These are phyloP conservation scores for Gypsophila paniculata DNA, from an alignment of 179 eudicot species.

Conservation along the genomic window DNA sequence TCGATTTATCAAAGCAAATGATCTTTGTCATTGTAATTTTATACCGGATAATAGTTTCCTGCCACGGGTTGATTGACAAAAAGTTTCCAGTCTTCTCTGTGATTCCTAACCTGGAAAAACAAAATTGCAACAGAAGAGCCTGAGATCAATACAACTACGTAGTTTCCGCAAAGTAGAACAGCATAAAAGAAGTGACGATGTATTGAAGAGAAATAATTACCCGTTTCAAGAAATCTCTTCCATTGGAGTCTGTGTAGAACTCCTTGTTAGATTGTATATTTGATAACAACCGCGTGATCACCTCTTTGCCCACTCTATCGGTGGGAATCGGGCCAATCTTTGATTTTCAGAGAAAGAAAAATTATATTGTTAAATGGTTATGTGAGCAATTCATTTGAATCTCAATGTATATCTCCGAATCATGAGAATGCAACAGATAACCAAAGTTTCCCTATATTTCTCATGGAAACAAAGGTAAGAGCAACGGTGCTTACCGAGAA, in stretches of 20 bases:
- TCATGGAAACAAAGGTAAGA: not conserved
- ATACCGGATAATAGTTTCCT: constrained; percentile 88
- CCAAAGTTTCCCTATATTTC: not conserved
- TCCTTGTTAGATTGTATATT: constrained; percentile 57
- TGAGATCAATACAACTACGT: not conserved
- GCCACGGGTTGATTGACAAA: constrained; percentile 68
- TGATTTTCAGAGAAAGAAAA: not conserved
- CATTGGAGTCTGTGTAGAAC: constrained; percentile 87
- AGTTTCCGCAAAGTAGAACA: not conserved
- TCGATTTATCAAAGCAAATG: not conserved
- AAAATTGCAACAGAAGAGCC: not conserved
- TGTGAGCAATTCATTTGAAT: constrained; percentile 3
- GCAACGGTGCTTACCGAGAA: constrained; percentile 49
- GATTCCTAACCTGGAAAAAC: constrained; percentile 56
- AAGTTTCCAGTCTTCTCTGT: constrained; percentile 78
- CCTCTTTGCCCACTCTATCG: constrained; percentile 62
- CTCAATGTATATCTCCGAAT: not conserved
- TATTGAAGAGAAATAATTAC: constrained; percentile 30
- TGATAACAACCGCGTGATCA: constrained; percentile 58
- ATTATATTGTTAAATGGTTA: constrained; percentile 9
- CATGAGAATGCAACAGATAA: not conserved
- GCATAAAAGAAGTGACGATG: not conserved
- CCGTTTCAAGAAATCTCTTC: constrained; percentile 80
- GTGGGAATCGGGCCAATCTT: constrained; percentile 83
- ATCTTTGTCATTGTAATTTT: constrained; percentile 17